Base-by-base conservation (phyloP, 768 basidiomycete genomes). In the Ramaria rubella region DNA sequence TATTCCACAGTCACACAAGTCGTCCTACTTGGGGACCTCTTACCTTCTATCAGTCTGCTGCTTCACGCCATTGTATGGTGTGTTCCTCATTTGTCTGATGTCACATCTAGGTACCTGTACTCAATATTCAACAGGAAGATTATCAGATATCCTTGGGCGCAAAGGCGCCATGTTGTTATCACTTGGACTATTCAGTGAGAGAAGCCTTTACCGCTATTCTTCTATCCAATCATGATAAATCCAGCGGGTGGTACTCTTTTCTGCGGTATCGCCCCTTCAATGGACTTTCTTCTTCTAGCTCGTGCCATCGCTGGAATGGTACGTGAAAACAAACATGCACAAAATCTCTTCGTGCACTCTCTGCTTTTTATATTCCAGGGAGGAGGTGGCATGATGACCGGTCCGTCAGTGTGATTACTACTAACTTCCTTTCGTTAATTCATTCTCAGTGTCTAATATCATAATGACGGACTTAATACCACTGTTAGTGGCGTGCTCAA, bases 241-340 rank as follows among this genome's bases (percentile, higher is more conserved):
- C 29, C 57, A 60, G 60, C 58, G 21, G 75, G 81, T 59, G 94
- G 94, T 21, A 97, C 93, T 1, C 75, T 91, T 40, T 75, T 85
- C 17, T 97, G 94, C 66, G 95, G 90, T 1, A 62, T 94, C 40
- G 94, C 92, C 40, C 83, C 87, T 8, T 87, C 85, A 6, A 95
- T 97, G 94, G 78, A 81, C 60, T 68, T 77, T 11, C 78, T 96
- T 52, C 91, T 95, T 59, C 76, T 77, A 40, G 89, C 87, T 55
- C 82, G 94, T 12, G 83, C 90, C 3, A 71, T 96, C 43, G 92
- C 94, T 27, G 94, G 94, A 49, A 90, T 91, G 83, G 93, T 90
- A 55, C 5, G 31, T 51, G n/a, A n/a, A n/a, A n/a, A n/a, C n/a
- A n/a, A n/a, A n/a, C n/a, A n/a, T n/a, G n/a, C n/a, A n/a, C n/a